Conservation (phyloP, 2,329 filamentous ascomycete species). For the Tolypocladium nubicola region DNA sequence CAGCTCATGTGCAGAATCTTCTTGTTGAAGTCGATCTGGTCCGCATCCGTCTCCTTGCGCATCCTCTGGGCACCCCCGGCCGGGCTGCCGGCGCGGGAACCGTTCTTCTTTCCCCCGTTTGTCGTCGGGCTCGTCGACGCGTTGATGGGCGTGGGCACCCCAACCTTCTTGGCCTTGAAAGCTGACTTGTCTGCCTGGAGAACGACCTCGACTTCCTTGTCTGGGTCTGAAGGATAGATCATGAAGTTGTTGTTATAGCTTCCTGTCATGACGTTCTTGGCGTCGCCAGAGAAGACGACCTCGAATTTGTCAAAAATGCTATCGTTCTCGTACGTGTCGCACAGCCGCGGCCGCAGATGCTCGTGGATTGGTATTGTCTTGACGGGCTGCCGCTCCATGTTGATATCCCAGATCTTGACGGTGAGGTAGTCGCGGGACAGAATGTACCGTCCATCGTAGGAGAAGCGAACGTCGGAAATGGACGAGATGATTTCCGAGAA, state of each 20-base stretch:
- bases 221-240: constrained; percentile 96
- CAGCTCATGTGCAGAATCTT: constrained; percentile 99
- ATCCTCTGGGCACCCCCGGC: constrained; percentile 73
- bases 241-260: constrained; percentile 99
- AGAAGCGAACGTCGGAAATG: constrained; percentile 97
- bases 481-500: constrained; percentile 99
- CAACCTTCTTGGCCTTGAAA: constrained; percentile 99
- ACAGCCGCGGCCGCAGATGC: constrained; percentile 84
- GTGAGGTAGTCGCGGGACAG: constrained; percentile 96
- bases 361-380: constrained; percentile 99
- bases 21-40: constrained; percentile 99
- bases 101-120: constrained; percentile 74
- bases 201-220: constrained; percentile 94
- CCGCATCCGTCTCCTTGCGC: constrained; percentile 97
- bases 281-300: constrained; percentile 95
- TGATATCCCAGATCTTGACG: constrained; percentile 99
- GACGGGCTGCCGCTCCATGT: constrained; percentile 94
- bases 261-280: constrained; percentile 98
- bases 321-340: constrained; percentile 98
- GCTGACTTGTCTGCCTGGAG: constrained; percentile 97
- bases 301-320: constrained; percentile 99
- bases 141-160: constrained; percentile 95
- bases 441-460: constrained; percentile 91
- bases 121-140: constrained; percentile 60
- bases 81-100: constrained; percentile 80